Evolutionary conservation across 2,329 filamentous ascomycete genomes (phyloP), one percentile per base, ranked within the genome.

Genomic region (Fusarium nodosum): DNA sequence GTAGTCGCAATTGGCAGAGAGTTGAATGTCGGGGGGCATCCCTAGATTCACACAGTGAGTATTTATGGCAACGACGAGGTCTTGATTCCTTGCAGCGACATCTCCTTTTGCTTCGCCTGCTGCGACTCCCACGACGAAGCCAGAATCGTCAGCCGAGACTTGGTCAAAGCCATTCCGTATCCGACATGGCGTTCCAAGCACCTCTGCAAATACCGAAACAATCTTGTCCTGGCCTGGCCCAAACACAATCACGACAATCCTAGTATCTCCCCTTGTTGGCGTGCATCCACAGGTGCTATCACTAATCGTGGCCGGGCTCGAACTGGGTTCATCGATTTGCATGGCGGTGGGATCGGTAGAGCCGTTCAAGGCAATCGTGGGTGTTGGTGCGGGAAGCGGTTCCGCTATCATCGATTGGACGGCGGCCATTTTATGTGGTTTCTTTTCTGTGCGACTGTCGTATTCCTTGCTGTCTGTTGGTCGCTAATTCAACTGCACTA

Each of bases 1-100:
- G 80, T 95, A 96, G 80, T 96, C 92, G 81, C 91, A 94, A 60
- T 86, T 79, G 28, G 87, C 82, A 18, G 90, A 93, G 26, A 94
- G 84, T 46, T 83, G 78, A 39, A 86, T 77, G 70, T 93, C 88
- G n/a, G 90, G 88, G 20, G 89, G 88, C 82, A 90, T 91, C 31
- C 88, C 89, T 57, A 89, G 83, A 72, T 90, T 88, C 66, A 93
- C 88, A 76, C 90, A 93, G 77, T 95, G 91, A 26, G 91, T 89
- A 77, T 94, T 91, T 76, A 96, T 91, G 59, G 90, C 82, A 48
- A 93, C 86, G 45, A 93, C 82, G 34, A 89, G 83, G 16, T 83
- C 79, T 64, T 82, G 85, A 69, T 90, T 82, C 72, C 89, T 86
- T n/a, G 82, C 78, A 36, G 85, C 81, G 64, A 93, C 82, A 70